A percentile compares a stretch with the other conserved stretches of the same genome.
These are phyloP conservation scores for Eucalyptus paniculata DNA, from an alignment of 345 rosid genomes.

Conservation along the genomic window DNA sequence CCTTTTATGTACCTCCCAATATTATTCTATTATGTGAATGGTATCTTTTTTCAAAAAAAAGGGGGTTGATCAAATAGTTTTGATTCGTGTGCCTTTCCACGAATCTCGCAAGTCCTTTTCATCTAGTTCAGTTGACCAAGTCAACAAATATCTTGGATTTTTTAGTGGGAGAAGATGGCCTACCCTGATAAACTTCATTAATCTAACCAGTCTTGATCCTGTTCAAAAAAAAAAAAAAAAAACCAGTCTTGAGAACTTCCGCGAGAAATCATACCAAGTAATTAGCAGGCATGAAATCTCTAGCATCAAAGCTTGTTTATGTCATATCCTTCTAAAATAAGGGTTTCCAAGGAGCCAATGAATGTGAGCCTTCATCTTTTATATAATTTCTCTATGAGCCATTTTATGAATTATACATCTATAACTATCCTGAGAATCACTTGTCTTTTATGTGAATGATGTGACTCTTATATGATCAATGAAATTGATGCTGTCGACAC, in stretches of 20 bases:
- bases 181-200: neutral
- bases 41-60: too few species aligned
- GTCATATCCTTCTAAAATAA: neutral
- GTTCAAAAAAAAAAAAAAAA: too few species aligned
- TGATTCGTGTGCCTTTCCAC: neutral
- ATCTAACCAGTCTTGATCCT: neutral
- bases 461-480: neutral
- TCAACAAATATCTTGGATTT: too few species aligned
- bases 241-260: neutral
- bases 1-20: neutral
- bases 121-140: too few species aligned
- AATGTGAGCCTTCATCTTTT: neutral
- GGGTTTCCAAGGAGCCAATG: neutral
- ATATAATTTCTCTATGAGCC: neutral
- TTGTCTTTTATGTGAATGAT: neutral
- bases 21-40: neutral
- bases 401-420: neutral
- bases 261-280: neutral
- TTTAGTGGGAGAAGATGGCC: neutral
- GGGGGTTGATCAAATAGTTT: neutral
- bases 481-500: fast-evolving
- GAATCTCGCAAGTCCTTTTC: neutral
- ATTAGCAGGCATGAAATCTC: neutral
- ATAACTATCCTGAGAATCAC: neutral
- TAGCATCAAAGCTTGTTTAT: neutral